Base-by-base conservation (phyloP, 2,329 filamentous ascomycete genomes). In the Byssothecium circinans region DNA sequence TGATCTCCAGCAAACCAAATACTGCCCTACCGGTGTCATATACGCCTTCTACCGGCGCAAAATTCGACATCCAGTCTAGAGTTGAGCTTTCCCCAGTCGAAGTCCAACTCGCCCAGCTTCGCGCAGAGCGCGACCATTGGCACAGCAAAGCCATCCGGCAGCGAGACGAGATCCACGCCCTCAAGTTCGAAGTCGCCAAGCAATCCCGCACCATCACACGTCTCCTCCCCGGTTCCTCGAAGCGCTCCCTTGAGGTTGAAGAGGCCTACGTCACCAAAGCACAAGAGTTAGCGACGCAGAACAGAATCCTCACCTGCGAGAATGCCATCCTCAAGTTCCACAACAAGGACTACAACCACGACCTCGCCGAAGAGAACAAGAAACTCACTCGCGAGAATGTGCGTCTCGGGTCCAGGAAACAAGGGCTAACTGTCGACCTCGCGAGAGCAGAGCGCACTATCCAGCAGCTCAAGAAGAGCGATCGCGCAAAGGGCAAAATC, bases 401-500 rank as follows among this genome's bases (percentile, higher is more conserved):
- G 6, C 6, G 14, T 7, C 6, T 33, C 12, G 14, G 14, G 30
- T 5, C 17, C 22, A 47, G 49, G 23, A 22, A 52, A 30, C 41
- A 56, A n/a, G 43, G 44, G 22, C 49, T 58, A 2, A 34, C 33
- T 3, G 23, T 37, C 11, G 29, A 55, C 8, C 30, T 57, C 3
- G 39, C 45, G 8, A 43, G 58, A 12, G 29, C 43, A 2, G 20
- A 42, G 2, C 48, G 48, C 12, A 37, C 27, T 2, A 43, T 53
- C 3, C 29, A 29, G 18, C 46, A 37, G 3, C 39, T 60, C 5
- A 50, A 52, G 39, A 56, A 54, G 35, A 55, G 50, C 35, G 55
- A 58, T n/a, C 49, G 52, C 12, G 35, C 45, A 7, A 61, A 60
- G 17, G 55, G 41, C 4, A 58, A 56, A 27, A 35, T 58, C 8